Evolutionary conservation across 345 rosid species (phyloP).

Genomic region (Clarkia xantiana): DNA sequence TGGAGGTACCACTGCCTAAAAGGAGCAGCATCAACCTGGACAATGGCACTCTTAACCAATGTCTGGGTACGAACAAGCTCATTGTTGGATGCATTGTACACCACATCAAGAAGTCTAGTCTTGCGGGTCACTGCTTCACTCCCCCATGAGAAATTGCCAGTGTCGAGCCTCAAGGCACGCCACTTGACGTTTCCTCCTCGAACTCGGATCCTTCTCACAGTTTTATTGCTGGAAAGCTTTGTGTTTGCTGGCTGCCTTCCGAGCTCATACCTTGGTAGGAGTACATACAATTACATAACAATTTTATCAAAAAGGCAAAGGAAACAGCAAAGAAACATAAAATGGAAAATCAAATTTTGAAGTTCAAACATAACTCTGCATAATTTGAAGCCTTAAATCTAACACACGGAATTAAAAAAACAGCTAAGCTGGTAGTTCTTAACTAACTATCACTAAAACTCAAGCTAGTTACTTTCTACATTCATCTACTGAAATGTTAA

Average conservation of each 20-base stretch:
- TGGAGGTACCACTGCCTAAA: constrained; percentile 60
- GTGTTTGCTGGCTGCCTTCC: constrained; percentile 84
- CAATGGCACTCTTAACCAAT: constrained; percentile 58
- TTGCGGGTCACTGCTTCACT: constrained; percentile 79
- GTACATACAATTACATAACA: neutral
- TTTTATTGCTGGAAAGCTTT: constrained; percentile 73
- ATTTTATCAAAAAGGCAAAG: too few relatives aligned
- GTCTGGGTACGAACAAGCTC: constrained; percentile 83
- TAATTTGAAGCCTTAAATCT: too few relatives aligned
- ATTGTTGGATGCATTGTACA: constrained; percentile 80
- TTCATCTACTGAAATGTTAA: too few relatives aligned
- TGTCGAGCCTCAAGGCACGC: constrained; percentile 76
- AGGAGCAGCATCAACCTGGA: constrained; percentile 65
- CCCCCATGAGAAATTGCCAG: constrained; percentile 85
- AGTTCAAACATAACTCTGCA: too few relatives aligned
- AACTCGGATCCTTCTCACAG: constrained; percentile 70
- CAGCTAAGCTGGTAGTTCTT: too few relatives aligned
- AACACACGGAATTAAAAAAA: too few relatives aligned
- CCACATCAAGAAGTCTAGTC: constrained; percentile 72
- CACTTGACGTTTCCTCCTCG: constrained; percentile 83
- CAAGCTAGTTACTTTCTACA: too few relatives aligned
- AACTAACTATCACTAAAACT: too few relatives aligned
- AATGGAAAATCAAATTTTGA: too few relatives aligned
- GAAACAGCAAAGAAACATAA: too few relatives aligned
- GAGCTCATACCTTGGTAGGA: constrained; percentile 49